Evolutionary conservation across 305 asterid genomes (phyloP), one percentile per base, ranked within the genome.

Genomic region (Coffea humblotiana): DNA sequence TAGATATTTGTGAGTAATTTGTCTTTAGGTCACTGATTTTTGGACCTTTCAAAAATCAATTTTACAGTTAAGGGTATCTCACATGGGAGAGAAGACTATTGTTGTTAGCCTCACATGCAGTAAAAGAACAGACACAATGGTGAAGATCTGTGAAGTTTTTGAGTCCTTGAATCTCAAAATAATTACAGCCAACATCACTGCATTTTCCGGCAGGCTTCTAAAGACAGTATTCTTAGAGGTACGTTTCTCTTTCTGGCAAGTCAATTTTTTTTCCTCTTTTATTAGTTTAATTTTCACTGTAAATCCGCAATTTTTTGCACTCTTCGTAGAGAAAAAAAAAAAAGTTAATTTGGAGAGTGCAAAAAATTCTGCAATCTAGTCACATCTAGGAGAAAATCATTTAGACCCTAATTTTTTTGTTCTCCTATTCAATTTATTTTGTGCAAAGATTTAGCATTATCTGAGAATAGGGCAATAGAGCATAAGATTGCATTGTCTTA

Each of bases 141-240:
- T 92, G 19, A 92, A 88, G 83, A 80, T 94, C 1, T 93, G 97
- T 76, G 92, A 93, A 71, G 83, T 88, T 32, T 94, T 94, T 72
- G 98, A 94, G 73, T 82, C 92, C 75, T 76, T 94, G 84, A 87
- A 93, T 71, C 94, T 94, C 87, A 94, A 89, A 82, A 83, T 94
- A 81, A 89, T 93, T 72, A 90, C 97, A 7, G 92, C 97, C 25
- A 92, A 80, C 76, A 91, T 94, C 80, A 87, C 92, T 75, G 86
- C 92, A 56, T 86, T 87, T 79, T 86, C 95, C 21, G 97, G 90
- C 14, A 89, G 79, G 84, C 90, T 94, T 81, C 78, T 89, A 43
- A 93, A 87, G 83, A 94, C 98, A 15, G 85, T 90, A n/a, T 91
- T 94, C 82, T 67, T 94, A 35, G 91, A 94, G 98, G 98, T 94